phyloP scores from a whole-genome alignment of 202 grass and related monocot species.

The Digitaria exilis region DNA sequence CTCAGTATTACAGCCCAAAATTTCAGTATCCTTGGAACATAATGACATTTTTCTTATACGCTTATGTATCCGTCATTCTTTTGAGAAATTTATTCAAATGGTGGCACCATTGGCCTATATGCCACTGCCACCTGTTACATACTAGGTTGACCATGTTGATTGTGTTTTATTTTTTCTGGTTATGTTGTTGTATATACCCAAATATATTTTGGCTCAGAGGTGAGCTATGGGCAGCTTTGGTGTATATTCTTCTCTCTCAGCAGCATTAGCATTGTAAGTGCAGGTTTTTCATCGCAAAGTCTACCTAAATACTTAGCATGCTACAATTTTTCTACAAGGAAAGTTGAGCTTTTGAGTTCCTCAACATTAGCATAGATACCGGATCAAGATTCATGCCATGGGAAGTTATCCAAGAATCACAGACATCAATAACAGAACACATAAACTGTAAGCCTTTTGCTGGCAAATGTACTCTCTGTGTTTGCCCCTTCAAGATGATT shows the following conservation, averaged over 20 bases:
- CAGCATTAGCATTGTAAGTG: neutral
- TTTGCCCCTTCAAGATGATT: neutral
- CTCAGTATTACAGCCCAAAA: slow-evolving; percentile 81
- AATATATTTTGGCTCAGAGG: neutral
- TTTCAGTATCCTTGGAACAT: slow-evolving; percentile 68
- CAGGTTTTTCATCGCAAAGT: neutral
- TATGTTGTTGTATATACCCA: neutral
- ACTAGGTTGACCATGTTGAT: neutral
- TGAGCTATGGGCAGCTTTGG: neutral
- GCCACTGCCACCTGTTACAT: neutral
- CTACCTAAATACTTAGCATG: neutral
- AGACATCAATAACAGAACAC: slow-evolving; percentile 77
- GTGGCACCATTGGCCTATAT: neutral
- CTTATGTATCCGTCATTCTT: neutral
- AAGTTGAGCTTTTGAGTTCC: slow-evolving; percentile 16
- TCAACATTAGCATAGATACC: slow-evolving; percentile 56
- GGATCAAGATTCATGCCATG: slow-evolving; percentile 94
- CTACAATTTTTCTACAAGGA: neutral
- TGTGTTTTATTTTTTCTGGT: neutral
- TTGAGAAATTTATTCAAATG: neutral
- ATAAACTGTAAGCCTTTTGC: slow-evolving; percentile 76
- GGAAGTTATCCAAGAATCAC: slow-evolving; percentile 93
- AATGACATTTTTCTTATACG: neutral
- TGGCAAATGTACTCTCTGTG: neutral
- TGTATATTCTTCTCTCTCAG: neutral